Percentiles rank a stretch among this genome's conserved stretches.
Conservation (phyloP, 2,329 filamentous ascomycete genomes). For the Lecanoromycetidae sp. region DNA sequence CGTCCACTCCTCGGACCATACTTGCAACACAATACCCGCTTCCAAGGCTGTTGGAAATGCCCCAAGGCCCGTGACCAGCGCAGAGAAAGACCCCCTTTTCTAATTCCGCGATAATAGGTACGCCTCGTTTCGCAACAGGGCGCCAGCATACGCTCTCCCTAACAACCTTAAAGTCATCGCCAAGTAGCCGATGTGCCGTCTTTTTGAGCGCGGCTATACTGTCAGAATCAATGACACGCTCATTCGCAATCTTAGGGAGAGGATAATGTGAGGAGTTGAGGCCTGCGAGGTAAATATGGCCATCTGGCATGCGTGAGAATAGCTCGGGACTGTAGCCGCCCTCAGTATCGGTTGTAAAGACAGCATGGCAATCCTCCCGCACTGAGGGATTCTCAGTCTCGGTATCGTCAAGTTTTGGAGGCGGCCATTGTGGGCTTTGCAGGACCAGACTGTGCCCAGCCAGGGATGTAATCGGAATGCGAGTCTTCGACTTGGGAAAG, state of each 20-base stretch:
- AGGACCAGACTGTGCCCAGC: constrained; percentile 64
- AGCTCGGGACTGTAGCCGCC: constrained; percentile 56
- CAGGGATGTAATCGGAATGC: constrained; percentile 48
- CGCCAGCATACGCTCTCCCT: constrained; percentile 60
- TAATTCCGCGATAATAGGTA: constrained; percentile 51
- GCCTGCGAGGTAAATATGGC: constrained; percentile 61
- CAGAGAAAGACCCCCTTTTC: constrained; percentile 60
- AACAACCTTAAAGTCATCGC: no score
- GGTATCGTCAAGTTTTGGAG: constrained; percentile 19
- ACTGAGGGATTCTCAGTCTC: constrained; percentile 13
- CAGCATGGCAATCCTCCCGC: constrained; percentile 48
- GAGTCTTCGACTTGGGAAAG: constrained; percentile 44
- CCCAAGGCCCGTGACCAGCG: constrained; percentile 67
- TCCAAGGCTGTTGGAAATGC: constrained; percentile 51
- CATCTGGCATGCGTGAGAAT: constrained; percentile 50
- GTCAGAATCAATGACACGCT: constrained; percentile 35
- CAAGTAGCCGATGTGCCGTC: no score
- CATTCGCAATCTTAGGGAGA: constrained; percentile 46
- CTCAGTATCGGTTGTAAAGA: constrained; percentile 50
- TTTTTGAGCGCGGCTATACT: constrained; percentile 40
- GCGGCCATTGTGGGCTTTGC: constrained; percentile 44
- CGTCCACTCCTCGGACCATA: constrained; percentile 47
- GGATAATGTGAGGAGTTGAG: constrained; percentile 51
- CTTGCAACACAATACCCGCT: constrained; percentile 61
- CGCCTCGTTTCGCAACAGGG: constrained; percentile 52